Evolutionary conservation across 2,329 filamentous ascomycete genomes (phyloP), one percentile per base, ranked within the genome.

Genomic region (Cryphonectria naterciae): DNA sequence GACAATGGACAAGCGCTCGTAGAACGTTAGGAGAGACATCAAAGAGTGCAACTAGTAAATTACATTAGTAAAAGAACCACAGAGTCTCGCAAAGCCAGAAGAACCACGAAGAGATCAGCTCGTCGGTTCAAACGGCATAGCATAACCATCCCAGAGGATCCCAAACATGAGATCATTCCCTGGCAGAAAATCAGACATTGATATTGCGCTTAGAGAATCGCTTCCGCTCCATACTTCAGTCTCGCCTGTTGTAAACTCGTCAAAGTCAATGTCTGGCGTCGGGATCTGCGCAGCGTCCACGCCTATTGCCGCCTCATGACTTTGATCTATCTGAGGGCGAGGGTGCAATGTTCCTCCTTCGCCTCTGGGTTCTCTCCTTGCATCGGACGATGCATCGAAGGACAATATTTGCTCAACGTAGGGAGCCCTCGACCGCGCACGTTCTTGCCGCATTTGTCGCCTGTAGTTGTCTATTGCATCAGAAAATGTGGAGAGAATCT

Each of bases 401-500:
- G 65, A 68, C 17, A 68, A 17, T 52, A 70, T 70, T 8, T 70
- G 60, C 61, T 70, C 69, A 7, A 70, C 65, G 25, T 52, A 60
- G 37, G 69, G 65, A 2, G 64, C 39, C 8, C 69, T 49, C 19
- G 69, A 43, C 10, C 17, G 52, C 7, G 46, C 49, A 6, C 66
- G 41, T 39, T 70, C 58, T 3, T 52, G 65, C 15, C 60, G 49
- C 58, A 70, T 49, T 17, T 69, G 70, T 19, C 56, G 56, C 22
- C 49, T 69, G 11, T 70, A 73, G 17, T 65, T 49, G 35, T 68
- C 64, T 11, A 74, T 74, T 43, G 75, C 74, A 5, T 66, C 68
- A n/a, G 67, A 73, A n/a, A 75, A 73, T 22, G 74, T 63, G 1
- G 65, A 52, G 17, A 76, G 62, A 19, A 75, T 76, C 25, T 70